A percentile compares a stretch with the other conserved stretches of the same genome.
These are phyloP conservation scores for Styphnolobium japonicum DNA, from an alignment of 306 rosid species.

Conservation along the genomic window DNA sequence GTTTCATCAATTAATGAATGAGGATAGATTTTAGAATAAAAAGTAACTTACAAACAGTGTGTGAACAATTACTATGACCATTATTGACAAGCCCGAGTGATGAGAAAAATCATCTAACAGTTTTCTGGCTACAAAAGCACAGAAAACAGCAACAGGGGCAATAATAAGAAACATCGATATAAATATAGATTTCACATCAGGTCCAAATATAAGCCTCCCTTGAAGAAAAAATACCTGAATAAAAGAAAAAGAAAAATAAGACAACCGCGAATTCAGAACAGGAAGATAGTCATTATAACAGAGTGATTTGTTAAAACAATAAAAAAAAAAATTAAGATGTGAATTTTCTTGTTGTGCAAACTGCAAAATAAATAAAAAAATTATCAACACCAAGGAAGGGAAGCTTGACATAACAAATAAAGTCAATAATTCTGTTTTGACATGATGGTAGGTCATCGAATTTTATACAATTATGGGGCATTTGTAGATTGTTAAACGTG, in stretches of 20 bases:
- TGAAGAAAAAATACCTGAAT: slow-evolving; percentile 77
- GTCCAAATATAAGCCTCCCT: slow-evolving; percentile 94
- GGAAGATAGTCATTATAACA: not conserved
- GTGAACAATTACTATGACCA: slow-evolving; percentile 51
- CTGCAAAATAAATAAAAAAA: not conserved
- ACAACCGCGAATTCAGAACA: not conserved
- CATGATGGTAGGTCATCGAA: not conserved
- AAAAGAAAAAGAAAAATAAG: too few species aligned
- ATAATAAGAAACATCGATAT: slow-evolving; percentile 65
- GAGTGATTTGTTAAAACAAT: not conserved
- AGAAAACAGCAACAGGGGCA: slow-evolving; percentile 71
- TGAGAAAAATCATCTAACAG: slow-evolving; percentile 57
- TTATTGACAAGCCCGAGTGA: slow-evolving; percentile 60
- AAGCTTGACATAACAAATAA: slow-evolving; percentile 18
- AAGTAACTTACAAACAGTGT: slow-evolving; percentile 62
- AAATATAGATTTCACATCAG: slow-evolving; percentile 76
- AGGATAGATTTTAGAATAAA: not conserved
- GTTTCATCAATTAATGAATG: not conserved
- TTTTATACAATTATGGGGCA: not conserved
- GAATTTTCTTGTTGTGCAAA: not conserved
- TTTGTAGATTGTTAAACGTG: not conserved
- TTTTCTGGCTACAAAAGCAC: slow-evolving; percentile 67
- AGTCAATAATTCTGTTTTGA: not conserved
- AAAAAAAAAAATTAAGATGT: not conserved
- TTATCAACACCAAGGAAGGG: not conserved